Percentiles rank a stretch among this genome's conserved stretches.
These are phyloP conservation scores for Fusarium bactridioides DNA, from an alignment of 2,329 filamentous ascomycete species.

Conservation along the genomic window DNA sequence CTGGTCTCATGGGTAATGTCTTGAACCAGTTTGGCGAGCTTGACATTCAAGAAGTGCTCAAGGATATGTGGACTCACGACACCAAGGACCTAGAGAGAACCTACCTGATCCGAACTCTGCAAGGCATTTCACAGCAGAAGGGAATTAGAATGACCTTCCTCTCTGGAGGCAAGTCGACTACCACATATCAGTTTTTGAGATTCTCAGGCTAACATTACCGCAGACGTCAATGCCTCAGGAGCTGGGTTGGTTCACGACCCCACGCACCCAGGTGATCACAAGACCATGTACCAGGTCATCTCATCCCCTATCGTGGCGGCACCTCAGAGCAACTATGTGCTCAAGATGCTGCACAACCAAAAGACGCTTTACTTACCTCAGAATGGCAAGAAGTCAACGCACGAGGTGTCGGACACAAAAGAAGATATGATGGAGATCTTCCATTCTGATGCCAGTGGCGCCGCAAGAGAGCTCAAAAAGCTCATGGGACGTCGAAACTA, in stretches of 20 bases:
- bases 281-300: conserved; percentile 99
- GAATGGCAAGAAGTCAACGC: conserved; percentile 81
- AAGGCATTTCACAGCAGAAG: conserved; percentile 95
- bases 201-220: conserved; percentile 32
- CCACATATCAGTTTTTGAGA: background rate
- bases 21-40: conserved; percentile 96
- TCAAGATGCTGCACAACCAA: conserved; percentile 95
- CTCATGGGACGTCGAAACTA: conserved; percentile 96
- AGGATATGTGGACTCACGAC: conserved; percentile 98
- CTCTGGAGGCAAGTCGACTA: conserved; percentile 72
- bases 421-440: conserved; percentile 99
- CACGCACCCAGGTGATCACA: conserved; percentile 88
- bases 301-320: conserved; percentile 91
- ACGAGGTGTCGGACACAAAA: conserved; percentile 87
- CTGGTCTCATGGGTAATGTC: conserved; percentile 93
- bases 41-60: conserved; percentile 90
- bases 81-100: conserved; percentile 97
- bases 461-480: conserved; percentile 82
- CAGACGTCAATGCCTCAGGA: conserved; percentile 87
- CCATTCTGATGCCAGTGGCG: conserved; percentile 89
- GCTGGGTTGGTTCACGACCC: conserved; percentile 96
- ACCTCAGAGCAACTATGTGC: conserved; percentile 82
- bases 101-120: conserved; percentile 93
- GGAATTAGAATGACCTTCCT: conserved; percentile 96
- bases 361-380: conserved; percentile 89